A percentile compares a stretch with the other conserved stretches of the same genome.
Evolutionary conservation across 441 rosid genomes (phyloP).

Genomic region (Corymbia citriodora): DNA sequence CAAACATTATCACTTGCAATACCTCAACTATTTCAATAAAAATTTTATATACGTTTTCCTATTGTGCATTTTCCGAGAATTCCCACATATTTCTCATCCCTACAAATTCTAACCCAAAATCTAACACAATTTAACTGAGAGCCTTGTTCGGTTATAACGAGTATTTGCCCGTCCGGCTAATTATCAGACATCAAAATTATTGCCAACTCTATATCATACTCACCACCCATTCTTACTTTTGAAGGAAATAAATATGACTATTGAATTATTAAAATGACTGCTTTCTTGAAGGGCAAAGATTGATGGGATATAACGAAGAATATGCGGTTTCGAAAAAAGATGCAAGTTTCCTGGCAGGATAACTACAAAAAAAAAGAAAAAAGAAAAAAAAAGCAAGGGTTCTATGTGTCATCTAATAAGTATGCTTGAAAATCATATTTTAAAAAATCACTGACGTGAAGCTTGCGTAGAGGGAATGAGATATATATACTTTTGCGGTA

Average conservation of each 20-base stretch:
- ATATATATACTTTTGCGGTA: not conserved
- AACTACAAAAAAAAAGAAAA: not conserved
- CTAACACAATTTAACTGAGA: accelerated
- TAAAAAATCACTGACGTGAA: not conserved
- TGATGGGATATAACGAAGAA: not conserved
- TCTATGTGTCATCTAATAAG: not conserved
- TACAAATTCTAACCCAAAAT: not conserved
- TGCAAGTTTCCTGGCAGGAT: not conserved
- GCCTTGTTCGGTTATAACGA: not conserved
- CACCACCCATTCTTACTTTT: not conserved
- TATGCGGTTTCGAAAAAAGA: not conserved
- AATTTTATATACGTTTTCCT: not conserved
- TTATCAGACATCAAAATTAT: not conserved
- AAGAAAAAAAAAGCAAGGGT: not conserved
- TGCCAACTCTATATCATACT: not conserved
- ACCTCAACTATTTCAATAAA: not conserved
- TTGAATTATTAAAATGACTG: not conserved
- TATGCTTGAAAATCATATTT: accelerated
- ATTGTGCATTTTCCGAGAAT: not conserved
- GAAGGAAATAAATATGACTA: not conserved
- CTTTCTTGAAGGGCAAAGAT: not conserved
- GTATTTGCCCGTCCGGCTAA: not conserved
- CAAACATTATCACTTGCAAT: not conserved
- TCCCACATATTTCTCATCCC: not conserved
- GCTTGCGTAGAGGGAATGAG: not conserved